Percentiles rank a stretch among this genome's conserved stretches.
Conservation (phyloP, 176 grass and related monocot species). For the Zizania latifolia region DNA sequence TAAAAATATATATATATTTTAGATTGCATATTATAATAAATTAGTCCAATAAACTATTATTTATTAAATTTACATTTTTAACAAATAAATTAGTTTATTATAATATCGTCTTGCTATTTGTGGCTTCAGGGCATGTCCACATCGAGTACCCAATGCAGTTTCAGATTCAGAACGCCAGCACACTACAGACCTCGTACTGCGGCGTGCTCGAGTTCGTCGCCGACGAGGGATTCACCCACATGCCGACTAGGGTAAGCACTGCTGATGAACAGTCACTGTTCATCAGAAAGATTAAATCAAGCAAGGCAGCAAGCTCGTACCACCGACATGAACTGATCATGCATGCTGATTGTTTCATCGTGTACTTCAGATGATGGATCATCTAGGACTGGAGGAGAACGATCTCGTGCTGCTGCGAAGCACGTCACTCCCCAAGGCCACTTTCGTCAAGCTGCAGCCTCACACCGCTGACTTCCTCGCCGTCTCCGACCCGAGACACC, state of each 20-base stretch:
- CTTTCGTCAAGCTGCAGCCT: slow-evolving; percentile 63
- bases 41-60: too few species aligned
- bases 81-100: too few species aligned
- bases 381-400: slow-evolving; percentile 43
- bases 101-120: neutral
- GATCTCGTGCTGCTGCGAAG: slow-evolving; percentile 43
- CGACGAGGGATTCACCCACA: slow-evolving; percentile 75
- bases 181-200: slow-evolving; percentile 31
- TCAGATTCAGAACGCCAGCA: slow-evolving; percentile 42
- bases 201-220: slow-evolving; percentile 68
- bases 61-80: too few species aligned
- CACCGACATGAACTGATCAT: neutral
- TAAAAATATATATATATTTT: too few species aligned
- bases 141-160: slow-evolving; percentile 60
- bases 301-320: neutral
- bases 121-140: slow-evolving; percentile 20
- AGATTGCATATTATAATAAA: too few species aligned
- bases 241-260: slow-evolving; percentile 51
- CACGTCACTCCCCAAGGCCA: slow-evolving; percentile 59
- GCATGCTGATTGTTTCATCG: neutral
- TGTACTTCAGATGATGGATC: slow-evolving; percentile 57
- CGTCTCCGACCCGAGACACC: slow-evolving; percentile 33
- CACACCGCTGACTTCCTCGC: slow-evolving; percentile 53
- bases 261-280: neutral
- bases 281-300: neutral